Base-by-base conservation (phyloP, 768 basidiomycete species). In the Nidularia sp. region DNA sequence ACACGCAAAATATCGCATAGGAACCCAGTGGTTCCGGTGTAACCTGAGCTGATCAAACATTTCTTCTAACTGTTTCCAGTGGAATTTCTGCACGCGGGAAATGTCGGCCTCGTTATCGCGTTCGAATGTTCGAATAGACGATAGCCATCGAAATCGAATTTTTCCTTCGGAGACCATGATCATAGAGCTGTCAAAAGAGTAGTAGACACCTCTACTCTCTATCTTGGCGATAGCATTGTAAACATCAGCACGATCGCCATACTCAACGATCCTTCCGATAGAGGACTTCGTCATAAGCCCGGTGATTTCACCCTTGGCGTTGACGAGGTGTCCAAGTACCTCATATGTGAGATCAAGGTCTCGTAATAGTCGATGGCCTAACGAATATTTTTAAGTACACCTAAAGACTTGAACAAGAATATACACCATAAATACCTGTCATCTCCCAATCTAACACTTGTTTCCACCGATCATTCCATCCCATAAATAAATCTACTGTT, bases 271-370 rank as follows among this genome's bases (percentile, higher is more conserved):
- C 46, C 72, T 59, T 47, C 70, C 71, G 43, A 56, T 51, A 15
- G 71, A 63, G n/a, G 72, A 64, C 48, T 75, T 72, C n/a, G 60
- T 62, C 1, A 72, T 64, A 8, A 72, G 49, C 6, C 72, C 73
- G 15, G 69, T 58, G n/a, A 73, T 49, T 3, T 61, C 49, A 1
- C 65, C 68, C 22, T 70, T 62, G 39, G 57, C 52, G n/a, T 62
- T 59, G 6, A 72, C 53, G 5, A 71, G 53, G 49, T 72, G 70
- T 1, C 68, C 72, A 45, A 67, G 61, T 34, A 71, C 63, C 34
- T 69, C 64, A 44, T 64, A 73, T 1, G 66, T 70, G 7, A 76
- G 54, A 55, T 72, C 71, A 8, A 70, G 55, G 10, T 66, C 68
- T 33, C 64, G 55, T 13, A 71, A 49, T 6, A 55, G 51, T 10